Conservation (phyloP, 83 land plant genomes). For the Picea abies region DNA sequence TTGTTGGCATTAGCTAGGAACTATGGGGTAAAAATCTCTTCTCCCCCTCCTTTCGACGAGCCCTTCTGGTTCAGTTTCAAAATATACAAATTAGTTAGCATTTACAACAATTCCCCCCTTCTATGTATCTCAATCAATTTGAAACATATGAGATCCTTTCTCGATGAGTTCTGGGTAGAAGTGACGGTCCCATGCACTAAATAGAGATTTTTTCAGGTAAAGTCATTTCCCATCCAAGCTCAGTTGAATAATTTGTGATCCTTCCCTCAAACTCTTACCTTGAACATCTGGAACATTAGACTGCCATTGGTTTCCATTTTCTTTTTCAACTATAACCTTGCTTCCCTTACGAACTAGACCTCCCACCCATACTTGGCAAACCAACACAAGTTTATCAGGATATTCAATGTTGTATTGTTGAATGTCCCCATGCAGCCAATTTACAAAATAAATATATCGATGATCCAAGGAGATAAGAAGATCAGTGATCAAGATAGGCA, state of each 20-base stretch:
- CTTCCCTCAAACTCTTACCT: constrained; percentile 91
- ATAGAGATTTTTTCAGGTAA: constrained; percentile 93
- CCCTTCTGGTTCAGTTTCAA: constrained; percentile 90
- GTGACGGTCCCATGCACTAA: constrained; percentile 94
- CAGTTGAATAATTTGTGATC: constrained; percentile 98
- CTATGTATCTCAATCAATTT: constrained; percentile 84
- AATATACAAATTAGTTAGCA: constrained; percentile 90
- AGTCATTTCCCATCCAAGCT: constrained; percentile 93
- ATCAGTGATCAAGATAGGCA: constrained; percentile 91
- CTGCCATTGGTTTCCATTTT: constrained; percentile 73
- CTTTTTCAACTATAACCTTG: constrained; percentile 52
- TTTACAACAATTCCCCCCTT: constrained; percentile 83
- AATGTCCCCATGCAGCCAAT: no score
- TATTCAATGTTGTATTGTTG: no score
- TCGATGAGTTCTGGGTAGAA: constrained; percentile 79
- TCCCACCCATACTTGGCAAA: no score
- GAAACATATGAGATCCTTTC: constrained; percentile 93
- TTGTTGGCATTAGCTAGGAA: no score
- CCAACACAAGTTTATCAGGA: no score
- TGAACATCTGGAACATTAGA: constrained; percentile 60
- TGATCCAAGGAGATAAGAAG: constrained; percentile 97
- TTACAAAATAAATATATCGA: constrained; percentile 31
- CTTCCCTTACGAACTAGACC: constrained; percentile 76
- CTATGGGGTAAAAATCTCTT: no score
- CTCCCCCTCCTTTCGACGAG: no score